Evolutionary conservation across 495 filamentous ascomycete genomes (phyloP).

Genomic region (Trichoderma gamsii): DNA sequence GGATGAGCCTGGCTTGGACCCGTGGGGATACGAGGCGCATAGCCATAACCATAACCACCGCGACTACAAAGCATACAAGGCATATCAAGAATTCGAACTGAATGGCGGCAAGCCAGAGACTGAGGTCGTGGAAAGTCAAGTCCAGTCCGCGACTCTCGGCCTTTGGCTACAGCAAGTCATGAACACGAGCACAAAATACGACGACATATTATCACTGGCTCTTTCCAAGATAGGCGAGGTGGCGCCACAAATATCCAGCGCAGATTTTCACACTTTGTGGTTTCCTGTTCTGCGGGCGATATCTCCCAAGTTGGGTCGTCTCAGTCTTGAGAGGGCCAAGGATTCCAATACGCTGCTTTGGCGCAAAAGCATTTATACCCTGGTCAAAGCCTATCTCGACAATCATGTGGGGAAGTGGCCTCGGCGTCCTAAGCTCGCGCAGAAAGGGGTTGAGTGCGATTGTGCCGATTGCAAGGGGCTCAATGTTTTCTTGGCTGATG

Average conservation of each 20-base stretch:
- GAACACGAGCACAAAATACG: background rate
- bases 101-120: too few species aligned
- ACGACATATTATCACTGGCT: background rate
- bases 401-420: background rate
- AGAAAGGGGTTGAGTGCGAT: background rate
- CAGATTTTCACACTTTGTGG: background rate
- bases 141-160: too few species aligned
- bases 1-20: too few species aligned
- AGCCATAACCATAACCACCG: too few species aligned
- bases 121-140: too few species aligned
- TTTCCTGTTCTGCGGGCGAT: background rate
- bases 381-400: background rate
- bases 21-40: too few species aligned
- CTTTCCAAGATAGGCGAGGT: background rate
- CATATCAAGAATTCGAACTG: too few species aligned
- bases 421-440: background rate
- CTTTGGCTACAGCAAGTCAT: background rate
- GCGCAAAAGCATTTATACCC: background rate
- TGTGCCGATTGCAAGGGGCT: background rate
- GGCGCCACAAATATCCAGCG: background rate
- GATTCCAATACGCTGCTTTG: too few species aligned
- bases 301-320: background rate
- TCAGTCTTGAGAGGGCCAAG: background rate
- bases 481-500: background rate
- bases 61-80: too few species aligned